These are phyloP conservation scores for Nelumbo lutea DNA, from an alignment of 164 flowering plant genomes.

Conservation along the genomic window DNA sequence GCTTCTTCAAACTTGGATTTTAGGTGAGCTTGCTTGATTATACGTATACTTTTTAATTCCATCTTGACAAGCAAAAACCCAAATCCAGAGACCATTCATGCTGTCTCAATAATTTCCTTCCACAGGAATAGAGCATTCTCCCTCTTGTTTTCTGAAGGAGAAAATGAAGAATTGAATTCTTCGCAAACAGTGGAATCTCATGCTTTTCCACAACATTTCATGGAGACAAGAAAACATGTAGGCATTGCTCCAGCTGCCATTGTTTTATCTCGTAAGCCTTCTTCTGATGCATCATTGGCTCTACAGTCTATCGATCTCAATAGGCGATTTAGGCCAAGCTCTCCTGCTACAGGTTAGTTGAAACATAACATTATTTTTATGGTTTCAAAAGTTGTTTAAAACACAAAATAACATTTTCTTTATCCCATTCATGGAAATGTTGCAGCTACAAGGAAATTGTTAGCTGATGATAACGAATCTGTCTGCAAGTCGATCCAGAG, in stretches of 20 bases:
- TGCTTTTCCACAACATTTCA: constrained; percentile 71
- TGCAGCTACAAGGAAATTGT: constrained; percentile 41
- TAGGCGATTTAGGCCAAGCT: constrained; percentile 42
- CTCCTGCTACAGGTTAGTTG: constrained; percentile 59
- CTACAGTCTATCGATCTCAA: constrained; percentile 61
- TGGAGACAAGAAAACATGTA: constrained; percentile 41
- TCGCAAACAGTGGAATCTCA: constrained; percentile 70
- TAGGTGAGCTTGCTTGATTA: constrained; percentile 48
- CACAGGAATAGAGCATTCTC: constrained; percentile 87
- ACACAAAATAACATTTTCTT: background rate
- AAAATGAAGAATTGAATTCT: constrained; percentile 67
- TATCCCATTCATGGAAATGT: constrained; percentile 5
- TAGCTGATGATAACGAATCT: constrained; percentile 12
- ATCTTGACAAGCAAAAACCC: background rate
- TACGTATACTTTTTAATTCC: background rate
- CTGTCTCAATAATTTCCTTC: constrained; percentile 6
- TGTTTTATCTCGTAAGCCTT: constrained; percentile 53
- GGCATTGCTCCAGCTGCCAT: constrained; percentile 97
- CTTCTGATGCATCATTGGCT: constrained; percentile 38
- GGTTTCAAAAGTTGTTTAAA: background rate
- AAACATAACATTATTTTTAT: background rate
- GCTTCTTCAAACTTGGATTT: constrained; percentile 82
- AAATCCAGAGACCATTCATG: background rate
- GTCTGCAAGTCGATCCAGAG: constrained; percentile 20
- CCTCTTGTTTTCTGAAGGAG: constrained; percentile 69